These are phyloP conservation scores for Hysterium pulicare DNA, from an alignment of 2,329 filamentous ascomycete genomes.

Conservation along the genomic window DNA sequence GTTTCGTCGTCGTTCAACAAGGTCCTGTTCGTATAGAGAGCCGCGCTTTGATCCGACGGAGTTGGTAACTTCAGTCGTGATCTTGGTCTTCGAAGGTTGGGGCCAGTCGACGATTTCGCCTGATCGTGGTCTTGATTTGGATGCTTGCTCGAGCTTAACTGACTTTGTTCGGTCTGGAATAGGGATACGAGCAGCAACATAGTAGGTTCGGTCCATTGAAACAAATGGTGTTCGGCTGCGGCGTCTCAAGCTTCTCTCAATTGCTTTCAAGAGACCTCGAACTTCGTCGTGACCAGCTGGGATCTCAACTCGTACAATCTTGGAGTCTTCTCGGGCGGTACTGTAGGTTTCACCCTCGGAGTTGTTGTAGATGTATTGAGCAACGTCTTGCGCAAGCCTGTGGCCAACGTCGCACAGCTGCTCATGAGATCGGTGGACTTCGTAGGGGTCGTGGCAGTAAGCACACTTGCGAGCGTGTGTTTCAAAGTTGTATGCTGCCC, in stretches of 20 bases:
- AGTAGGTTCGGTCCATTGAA: conserved; percentile 44
- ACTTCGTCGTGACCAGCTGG: conserved; percentile 41
- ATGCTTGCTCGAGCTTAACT: conserved; percentile 31
- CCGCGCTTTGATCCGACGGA: conserved; percentile 34
- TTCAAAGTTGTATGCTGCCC: conserved; percentile 49
- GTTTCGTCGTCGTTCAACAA: conserved; percentile 33
- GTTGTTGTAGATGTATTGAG: conserved; percentile 43
- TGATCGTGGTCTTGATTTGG: conserved; percentile 30
- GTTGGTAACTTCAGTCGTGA: conserved; percentile 30
- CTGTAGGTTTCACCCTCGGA: conserved; percentile 33
- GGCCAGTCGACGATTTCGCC: conserved; percentile 40
- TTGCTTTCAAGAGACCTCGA: conserved; percentile 39
- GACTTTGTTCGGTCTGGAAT: conserved; percentile 23
- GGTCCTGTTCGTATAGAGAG: conserved; percentile 40
- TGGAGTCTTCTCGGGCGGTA: conserved; percentile 35
- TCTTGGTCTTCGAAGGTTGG: conserved; percentile 12
- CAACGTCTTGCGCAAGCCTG: conserved; percentile 44
- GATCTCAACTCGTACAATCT: conserved; percentile 45
- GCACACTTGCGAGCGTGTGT: conserved; percentile 45
- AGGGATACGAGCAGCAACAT: conserved; percentile 37
- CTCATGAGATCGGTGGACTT: conserved; percentile 37
- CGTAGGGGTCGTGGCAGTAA: conserved; percentile 44
- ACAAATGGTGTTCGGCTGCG: conserved; percentile 37
- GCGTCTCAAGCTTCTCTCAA: conserved; percentile 39
- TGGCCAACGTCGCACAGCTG: conserved; percentile 45